These are phyloP conservation scores for Tympanopsis confertula DNA, from an alignment of 2,329 filamentous ascomycete genomes.

Conservation along the genomic window DNA sequence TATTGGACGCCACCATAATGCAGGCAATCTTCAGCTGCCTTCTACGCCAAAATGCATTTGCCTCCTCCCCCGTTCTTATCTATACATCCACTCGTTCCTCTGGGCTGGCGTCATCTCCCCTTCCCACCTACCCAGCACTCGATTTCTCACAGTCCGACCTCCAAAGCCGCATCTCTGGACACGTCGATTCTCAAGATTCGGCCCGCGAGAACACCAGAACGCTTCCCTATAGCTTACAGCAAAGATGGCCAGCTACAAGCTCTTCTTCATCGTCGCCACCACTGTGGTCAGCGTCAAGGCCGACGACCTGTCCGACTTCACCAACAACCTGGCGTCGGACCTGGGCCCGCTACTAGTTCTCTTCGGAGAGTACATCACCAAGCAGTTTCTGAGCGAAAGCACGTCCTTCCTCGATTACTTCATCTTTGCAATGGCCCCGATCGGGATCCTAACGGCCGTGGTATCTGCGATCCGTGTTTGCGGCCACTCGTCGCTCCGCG, in stretches of 20 bases:
- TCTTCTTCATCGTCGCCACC: background rate
- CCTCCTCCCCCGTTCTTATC: no score
- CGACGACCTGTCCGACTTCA: background rate
- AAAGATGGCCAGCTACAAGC: background rate
- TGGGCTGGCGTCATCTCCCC: no score
- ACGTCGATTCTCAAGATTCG: no score
- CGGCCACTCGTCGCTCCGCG: slow-evolving; percentile 7
- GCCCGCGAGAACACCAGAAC: no score
- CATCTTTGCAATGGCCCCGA: background rate
- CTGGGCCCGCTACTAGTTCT: slow-evolving; percentile 8
- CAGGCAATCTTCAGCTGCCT: no score
- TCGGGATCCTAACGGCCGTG: background rate
- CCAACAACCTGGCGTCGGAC: background rate
- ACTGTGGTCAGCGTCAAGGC: background rate
- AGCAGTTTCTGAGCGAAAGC: slow-evolving; percentile 16
- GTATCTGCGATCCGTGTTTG: background rate
- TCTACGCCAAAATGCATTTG: no score
- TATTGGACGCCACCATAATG: no score
- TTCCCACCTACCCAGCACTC: no score
- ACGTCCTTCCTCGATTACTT: background rate
- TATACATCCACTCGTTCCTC: no score
- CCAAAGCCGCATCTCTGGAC: no score
- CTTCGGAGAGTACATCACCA: slow-evolving; percentile 16
- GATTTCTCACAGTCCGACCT: no score
- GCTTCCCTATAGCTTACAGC: no score